Conservation (phyloP, 768 basidiomycete species). For the Baorangia bicolor region DNA sequence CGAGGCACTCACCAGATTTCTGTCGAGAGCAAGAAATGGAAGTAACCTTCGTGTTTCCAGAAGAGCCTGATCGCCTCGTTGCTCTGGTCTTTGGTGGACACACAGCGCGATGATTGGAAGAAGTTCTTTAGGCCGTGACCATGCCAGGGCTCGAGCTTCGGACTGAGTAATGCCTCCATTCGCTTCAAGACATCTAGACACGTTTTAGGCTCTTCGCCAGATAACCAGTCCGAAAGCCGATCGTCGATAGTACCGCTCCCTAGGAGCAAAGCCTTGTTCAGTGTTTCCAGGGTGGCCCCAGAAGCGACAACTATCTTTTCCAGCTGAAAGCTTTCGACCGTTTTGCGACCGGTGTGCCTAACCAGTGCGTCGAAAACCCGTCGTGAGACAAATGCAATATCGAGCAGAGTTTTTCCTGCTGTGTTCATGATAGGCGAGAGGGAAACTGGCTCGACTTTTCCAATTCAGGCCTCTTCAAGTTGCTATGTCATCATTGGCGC, state of each 20-base stretch:
- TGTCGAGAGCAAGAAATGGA: slow-evolving; percentile 12
- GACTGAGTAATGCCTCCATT: slow-evolving; percentile 6
- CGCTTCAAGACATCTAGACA: slow-evolving; percentile 6
- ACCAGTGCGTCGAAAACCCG: neutral
- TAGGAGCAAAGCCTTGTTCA: neutral
- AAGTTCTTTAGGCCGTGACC: neutral
- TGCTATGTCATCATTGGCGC: too few relatives aligned
- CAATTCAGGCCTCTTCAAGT: too few relatives aligned
- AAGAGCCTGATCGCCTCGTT: slow-evolving; percentile 9
- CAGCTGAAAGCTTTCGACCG: neutral
- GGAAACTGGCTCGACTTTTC: too few relatives aligned
- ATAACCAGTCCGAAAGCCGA: slow-evolving; percentile 11
- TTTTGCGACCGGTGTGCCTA: neutral
- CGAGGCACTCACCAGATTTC: slow-evolving; percentile 12
- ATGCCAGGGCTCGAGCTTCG: neutral
- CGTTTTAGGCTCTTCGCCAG: neutral
- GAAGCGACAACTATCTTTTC: slow-evolving; percentile 7
- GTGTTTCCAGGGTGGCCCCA: neutral
- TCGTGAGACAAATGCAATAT: slow-evolving; percentile 3
- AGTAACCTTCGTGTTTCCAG: neutral
- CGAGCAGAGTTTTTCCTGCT: neutral
- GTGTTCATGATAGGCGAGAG: neutral
- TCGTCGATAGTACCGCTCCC: neutral
- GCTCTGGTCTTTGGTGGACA: neutral
- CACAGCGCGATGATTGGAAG: neutral